Conservation (phyloP, 2,329 filamentous ascomycete species). For the Alternaria rosae region DNA sequence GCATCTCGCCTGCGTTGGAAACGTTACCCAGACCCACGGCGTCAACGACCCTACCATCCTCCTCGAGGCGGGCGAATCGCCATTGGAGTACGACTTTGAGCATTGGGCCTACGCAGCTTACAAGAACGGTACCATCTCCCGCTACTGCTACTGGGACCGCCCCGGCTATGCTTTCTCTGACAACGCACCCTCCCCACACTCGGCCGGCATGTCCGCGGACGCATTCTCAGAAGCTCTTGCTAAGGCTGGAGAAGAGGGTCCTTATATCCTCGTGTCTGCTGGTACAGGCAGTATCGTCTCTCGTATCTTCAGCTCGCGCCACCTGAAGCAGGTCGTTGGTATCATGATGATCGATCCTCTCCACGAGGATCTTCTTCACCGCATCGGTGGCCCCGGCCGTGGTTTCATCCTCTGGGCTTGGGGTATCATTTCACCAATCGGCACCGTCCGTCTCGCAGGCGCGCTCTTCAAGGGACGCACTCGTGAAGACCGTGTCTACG, state of each 20-base stretch:
- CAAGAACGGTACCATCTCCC: constrained; percentile 79
- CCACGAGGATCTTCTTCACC: constrained; percentile 82
- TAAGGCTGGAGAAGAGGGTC: constrained; percentile 79
- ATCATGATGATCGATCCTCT: constrained; percentile 86
- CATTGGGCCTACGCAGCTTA: constrained; percentile 79
- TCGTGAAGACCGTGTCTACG: constrained; percentile 84
- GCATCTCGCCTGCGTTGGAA: constrained; percentile 86
- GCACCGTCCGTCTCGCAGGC: constrained; percentile 79
- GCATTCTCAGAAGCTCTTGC: constrained; percentile 86
- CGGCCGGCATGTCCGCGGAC: constrained; percentile 90
- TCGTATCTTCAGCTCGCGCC: constrained; percentile 87
- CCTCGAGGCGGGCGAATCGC: constrained; percentile 81
- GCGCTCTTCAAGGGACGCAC: constrained; percentile 83
- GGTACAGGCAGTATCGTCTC: constrained; percentile 89
- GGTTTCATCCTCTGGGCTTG: constrained; percentile 88
- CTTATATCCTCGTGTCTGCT: constrained; percentile 87
- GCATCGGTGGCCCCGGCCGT: constrained; percentile 70
- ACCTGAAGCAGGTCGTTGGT: constrained; percentile 76
- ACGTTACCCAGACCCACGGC: constrained; percentile 63
- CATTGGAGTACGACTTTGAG: constrained; percentile 81
- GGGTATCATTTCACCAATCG: constrained; percentile 85
- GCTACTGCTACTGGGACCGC: constrained; percentile 96
- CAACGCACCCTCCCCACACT: constrained; percentile 91
- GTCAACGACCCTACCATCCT: constrained; percentile 77
- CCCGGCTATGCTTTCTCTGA: constrained; percentile 90